Base-by-base conservation (phyloP, 139 green algal species). In the Chlorella sp. region DNA sequence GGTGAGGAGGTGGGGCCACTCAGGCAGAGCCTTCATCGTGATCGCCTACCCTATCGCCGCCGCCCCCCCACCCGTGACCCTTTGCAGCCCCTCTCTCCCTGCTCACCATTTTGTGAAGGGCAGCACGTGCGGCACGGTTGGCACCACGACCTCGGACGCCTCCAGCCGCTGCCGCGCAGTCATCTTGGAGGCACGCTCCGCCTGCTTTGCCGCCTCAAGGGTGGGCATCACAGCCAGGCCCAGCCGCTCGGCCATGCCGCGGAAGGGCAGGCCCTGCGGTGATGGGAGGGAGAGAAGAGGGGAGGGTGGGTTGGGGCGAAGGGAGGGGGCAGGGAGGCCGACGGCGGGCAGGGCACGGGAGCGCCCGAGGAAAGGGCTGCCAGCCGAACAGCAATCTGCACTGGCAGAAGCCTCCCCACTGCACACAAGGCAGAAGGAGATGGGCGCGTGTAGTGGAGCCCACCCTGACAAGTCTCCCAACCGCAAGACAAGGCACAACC, bases 81-180 rank as follows among this genome's bases (percentile, higher is more conserved):
- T 37, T n/a, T n/a, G n/a, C n/a, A n/a, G 36, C 73, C n/a, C 32
- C n/a, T 39, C 73, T 2, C 32, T 19, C n/a, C 28, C 32, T 0
- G 11, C 86, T 53, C 73, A 88, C 93, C 92, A 95, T 37, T 91
- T 85, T 1, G 92, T 95, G 76, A 95, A 91, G 53, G 93, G 92
- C 42, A 95, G 87, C 36, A 95, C n/a, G 89, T 92, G 88, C 12
- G 93, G 92, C 16, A 95, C 75, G 32, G 28, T 15, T 0, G 91
- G 92, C 24, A 93, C 81, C 2, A 53, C 19, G 9, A 91, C 37
- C 64, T 92, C 75, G 1, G 64, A 61, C 48, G 61, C 78, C 30
- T 92, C 77, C 0, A 39, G 39, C 22, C 60, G 61, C 64, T 14
- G 18, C 16, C 68, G 39, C 22, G 21, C 19, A 15, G 77, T 11